phyloP scores from a whole-genome alignment of 495 filamentous ascomycete species.

The Tirmania nivea region DNA sequence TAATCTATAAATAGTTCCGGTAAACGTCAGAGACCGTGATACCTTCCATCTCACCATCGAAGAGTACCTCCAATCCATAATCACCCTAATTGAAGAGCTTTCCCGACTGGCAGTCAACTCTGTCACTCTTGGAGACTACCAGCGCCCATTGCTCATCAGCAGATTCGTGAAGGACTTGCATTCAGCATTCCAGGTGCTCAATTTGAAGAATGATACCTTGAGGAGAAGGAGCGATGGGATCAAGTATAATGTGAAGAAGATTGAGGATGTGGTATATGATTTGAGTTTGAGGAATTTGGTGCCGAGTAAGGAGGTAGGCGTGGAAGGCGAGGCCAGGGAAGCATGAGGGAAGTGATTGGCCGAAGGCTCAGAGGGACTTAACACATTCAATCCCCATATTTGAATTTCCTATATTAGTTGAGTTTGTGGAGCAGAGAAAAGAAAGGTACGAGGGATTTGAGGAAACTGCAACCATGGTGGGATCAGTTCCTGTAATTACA shows the following conservation, averaged over 20 bases:
- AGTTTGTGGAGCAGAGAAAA: no score
- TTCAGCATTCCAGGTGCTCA: constrained; percentile 86
- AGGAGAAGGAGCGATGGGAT: constrained; percentile 74
- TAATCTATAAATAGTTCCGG: constrained; percentile 41
- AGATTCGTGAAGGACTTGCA: constrained; percentile 88
- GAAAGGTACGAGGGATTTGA: no score
- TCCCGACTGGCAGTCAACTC: constrained; percentile 84
- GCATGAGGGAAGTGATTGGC: no score
- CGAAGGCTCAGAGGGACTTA: no score
- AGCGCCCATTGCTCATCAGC: constrained; percentile 62
- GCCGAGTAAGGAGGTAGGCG: constrained; percentile 20
- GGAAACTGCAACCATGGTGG: no score
- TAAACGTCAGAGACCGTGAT: constrained; percentile 78
- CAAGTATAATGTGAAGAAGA: constrained; percentile 93
- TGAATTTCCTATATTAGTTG: no score
- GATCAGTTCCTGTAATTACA: no score
- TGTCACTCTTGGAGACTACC: constrained; percentile 77
- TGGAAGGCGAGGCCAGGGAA: no score
- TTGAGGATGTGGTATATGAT: constrained; percentile 95
- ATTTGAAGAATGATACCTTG: constrained; percentile 86
- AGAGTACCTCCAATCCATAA: constrained; percentile 78
- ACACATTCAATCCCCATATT: no score
- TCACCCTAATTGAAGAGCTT: constrained; percentile 74
- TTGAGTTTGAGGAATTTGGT: constrained; percentile 68
- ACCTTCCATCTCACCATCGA: constrained; percentile 90